A percentile compares a stretch with the other conserved stretches of the same genome.
Conservation (phyloP, 2,329 filamentous ascomycete genomes). For the Colletotrichum gigasporum region DNA sequence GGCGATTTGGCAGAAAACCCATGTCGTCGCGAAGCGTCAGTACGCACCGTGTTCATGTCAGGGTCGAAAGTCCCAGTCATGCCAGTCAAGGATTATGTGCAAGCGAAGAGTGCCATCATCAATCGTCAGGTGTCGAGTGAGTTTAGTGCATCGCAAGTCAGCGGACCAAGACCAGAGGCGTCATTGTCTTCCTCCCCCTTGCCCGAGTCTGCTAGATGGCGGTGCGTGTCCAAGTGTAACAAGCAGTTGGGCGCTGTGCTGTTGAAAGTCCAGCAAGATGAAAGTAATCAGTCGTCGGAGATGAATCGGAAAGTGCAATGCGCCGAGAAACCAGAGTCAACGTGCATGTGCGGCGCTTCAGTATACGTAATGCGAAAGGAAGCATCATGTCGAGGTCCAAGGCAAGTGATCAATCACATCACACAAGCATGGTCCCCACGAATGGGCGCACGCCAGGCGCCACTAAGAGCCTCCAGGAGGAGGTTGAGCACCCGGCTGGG, state of each 20-base stretch:
- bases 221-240: conserved; percentile 25
- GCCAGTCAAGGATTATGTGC: conserved; percentile 31
- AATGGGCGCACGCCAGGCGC: conserved; percentile 3
- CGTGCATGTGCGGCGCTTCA: conserved; percentile 29
- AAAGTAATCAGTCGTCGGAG: conserved; percentile 23
- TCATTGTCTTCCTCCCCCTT: neutral
- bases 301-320: conserved; percentile 11
- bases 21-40: conserved; percentile 22
- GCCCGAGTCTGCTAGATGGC: neutral
- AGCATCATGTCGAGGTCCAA: conserved; percentile 33
- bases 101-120: conserved; percentile 30
- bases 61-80: conserved; percentile 17
- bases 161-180: conserved; percentile 19
- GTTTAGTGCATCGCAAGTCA: conserved; percentile 29
- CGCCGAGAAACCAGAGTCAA: conserved; percentile 21
- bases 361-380: conserved; percentile 31
- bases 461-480: conserved; percentile 30
- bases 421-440: conserved; percentile 29
- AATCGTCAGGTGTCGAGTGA: conserved; percentile 29
- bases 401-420: conserved; percentile 35
- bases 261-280: conserved; percentile 21
- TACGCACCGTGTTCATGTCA: conserved; percentile 30
- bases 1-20: conserved; percentile 18
- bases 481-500: conserved; percentile 33
- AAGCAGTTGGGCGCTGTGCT: conserved; percentile 26